Conservation (phyloP, 495 filamentous ascomycete species). For the Hyaloscypha variabilis region DNA sequence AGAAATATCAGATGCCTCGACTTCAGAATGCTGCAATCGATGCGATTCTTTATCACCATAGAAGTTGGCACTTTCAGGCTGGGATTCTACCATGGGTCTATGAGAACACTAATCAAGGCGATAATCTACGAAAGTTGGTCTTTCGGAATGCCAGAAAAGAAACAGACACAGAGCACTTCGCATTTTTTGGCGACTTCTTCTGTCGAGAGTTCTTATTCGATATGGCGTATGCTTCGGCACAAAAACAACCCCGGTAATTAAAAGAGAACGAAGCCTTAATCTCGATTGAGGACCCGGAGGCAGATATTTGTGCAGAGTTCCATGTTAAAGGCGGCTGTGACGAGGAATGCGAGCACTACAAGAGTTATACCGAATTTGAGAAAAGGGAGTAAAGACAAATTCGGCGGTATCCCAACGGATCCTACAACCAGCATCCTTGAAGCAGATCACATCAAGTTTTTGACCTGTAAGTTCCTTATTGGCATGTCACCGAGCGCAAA, state of each 20-base stretch:
- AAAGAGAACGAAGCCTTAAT: no score
- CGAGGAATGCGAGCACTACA: neutral
- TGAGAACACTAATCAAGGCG: neutral
- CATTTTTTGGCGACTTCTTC: neutral
- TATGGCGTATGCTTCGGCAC: no score
- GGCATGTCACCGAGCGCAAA: no score
- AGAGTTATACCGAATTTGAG: neutral
- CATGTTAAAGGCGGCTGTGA: neutral
- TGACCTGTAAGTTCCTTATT: no score
- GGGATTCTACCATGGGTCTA: conserved; percentile 6
- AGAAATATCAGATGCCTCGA: conserved; percentile 15
- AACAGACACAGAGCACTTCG: neutral
- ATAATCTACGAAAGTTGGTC: neutral
- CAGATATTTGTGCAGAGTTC: neutral
- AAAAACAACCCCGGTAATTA: no score
- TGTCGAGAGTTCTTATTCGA: no score
- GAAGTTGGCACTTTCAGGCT: neutral
- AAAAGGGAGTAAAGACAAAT: no score
- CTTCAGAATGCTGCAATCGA: conserved; percentile 9
- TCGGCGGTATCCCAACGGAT: no score
- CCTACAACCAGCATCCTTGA: no score
- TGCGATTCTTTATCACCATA: neutral
- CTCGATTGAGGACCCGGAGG: no score
- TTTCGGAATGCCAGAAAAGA: no score
- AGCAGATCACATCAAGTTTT: no score